These are phyloP conservation scores for Backusella psychrophila DNA, from an alignment of 192 early-diverging fungal genomes.

Conservation along the genomic window DNA sequence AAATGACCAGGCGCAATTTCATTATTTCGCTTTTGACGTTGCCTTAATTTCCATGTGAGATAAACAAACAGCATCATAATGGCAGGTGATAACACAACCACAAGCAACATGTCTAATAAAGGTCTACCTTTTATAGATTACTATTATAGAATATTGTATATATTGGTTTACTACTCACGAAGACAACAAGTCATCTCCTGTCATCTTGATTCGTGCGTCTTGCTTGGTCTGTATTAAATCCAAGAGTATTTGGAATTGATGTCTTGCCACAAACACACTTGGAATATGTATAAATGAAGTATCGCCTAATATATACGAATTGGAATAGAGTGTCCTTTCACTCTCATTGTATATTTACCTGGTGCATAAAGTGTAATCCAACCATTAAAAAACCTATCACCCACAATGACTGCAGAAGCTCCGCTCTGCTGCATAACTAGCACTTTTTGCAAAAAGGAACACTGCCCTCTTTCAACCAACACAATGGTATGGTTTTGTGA, in stretches of 20 bases:
- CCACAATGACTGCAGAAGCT: slow-evolving; percentile 84
- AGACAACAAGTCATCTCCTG: slow-evolving; percentile 44
- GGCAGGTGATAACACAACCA: slow-evolving; percentile 80
- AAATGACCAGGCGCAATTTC: slow-evolving; percentile 76
- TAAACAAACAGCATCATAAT: slow-evolving; percentile 78
- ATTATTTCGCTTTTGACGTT: slow-evolving; percentile 65
- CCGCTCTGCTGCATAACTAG: slow-evolving; percentile 86
- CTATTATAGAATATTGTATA: no score
- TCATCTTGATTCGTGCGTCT: slow-evolving; percentile 26
- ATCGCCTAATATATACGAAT: slow-evolving; percentile 49
- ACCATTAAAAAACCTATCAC: slow-evolving; percentile 69
- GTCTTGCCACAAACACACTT: slow-evolving; percentile 81
- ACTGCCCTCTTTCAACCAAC: slow-evolving; percentile 87
- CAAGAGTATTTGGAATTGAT: slow-evolving; percentile 64
- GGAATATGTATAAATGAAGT: slow-evolving; percentile 86
- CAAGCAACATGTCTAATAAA: slow-evolving; percentile 77
- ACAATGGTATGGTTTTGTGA: slow-evolving; percentile 56
- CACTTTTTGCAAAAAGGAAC: slow-evolving; percentile 90
- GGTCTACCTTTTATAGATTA: slow-evolving; percentile 35
- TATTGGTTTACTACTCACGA: slow-evolving; percentile 17
- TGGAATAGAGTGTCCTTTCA: neutral
- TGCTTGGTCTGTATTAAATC: slow-evolving; percentile 21
- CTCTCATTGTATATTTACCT: slow-evolving; percentile 32
- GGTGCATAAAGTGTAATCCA: slow-evolving; percentile 88
- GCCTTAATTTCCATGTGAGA: slow-evolving; percentile 65